phyloP scores from a whole-genome alignment of 225 moss, liverwort and hornwort genomes.

The Pleurozium schreberi region DNA sequence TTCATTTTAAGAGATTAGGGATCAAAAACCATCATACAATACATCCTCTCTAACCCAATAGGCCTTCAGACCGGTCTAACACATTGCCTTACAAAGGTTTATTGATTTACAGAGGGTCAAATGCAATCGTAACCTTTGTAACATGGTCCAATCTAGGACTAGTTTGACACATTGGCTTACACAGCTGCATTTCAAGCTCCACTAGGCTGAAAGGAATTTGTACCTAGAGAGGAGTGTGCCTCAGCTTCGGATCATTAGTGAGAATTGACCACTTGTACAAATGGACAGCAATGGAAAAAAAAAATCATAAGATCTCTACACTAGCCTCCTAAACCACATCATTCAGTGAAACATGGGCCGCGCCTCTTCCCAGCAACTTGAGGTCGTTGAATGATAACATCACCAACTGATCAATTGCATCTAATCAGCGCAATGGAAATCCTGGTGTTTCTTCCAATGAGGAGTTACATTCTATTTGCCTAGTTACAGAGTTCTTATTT shows the following conservation, averaged over 20 bases:
- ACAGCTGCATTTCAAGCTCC: conserved; percentile 3
- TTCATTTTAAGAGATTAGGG: not conserved
- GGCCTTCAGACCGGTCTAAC: too few relatives aligned
- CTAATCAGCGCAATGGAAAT: not conserved
- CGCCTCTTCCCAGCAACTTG: not conserved
- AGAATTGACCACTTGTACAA: conserved; percentile 9
- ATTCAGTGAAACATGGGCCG: not conserved
- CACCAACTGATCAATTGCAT: not conserved
- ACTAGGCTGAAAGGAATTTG: not conserved
- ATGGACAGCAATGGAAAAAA: not conserved
- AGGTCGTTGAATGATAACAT: not conserved
- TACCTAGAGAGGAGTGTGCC: not conserved
- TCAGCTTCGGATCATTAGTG: not conserved
- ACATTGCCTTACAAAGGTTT: too few relatives aligned
- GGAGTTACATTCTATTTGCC: not conserved
- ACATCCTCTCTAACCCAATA: too few relatives aligned
- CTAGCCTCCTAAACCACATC: not conserved
- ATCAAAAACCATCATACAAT: too few relatives aligned
- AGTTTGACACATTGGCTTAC: too few relatives aligned
- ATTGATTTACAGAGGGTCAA: too few relatives aligned
- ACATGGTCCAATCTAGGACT: too few relatives aligned
- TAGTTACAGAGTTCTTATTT: not conserved
- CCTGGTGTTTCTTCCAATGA: not conserved
- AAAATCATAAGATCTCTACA: not conserved
- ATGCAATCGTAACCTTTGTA: too few relatives aligned